A percentile compares a stretch with the other conserved stretches of the same genome.
These are phyloP conservation scores for Acanthamoeba healyi DNA, from an alignment of 208 protist species.

Conservation along the genomic window DNA sequence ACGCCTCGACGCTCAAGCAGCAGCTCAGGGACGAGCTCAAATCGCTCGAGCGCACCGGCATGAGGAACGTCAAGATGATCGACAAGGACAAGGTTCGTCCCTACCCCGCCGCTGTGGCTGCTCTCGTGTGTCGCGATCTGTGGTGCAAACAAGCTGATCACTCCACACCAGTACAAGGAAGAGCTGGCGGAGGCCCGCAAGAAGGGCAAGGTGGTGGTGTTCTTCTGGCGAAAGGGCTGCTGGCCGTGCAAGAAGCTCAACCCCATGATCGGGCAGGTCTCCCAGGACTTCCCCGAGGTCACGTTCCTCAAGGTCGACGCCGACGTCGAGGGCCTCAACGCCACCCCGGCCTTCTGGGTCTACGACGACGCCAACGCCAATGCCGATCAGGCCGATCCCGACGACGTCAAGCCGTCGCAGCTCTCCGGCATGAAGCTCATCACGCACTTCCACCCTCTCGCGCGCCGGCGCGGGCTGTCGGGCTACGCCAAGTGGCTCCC, in stretches of 20 bases:
- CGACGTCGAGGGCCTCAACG: conserved; percentile 26
- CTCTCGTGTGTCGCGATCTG: too few species aligned
- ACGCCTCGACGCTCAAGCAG: not conserved
- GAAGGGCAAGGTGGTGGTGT: conserved; percentile 13
- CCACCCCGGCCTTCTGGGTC: not conserved
- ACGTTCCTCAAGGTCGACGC: conserved; percentile 35
- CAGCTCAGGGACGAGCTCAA: conserved; percentile 31
- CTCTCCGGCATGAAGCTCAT: conserved; percentile 21
- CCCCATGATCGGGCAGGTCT: conserved; percentile 16
- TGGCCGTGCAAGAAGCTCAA: conserved; percentile 31
- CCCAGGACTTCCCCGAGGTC: conserved; percentile 36
- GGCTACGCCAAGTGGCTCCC: conserved; percentile 7
- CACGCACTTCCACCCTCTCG: not conserved
- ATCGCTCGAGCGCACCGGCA: not conserved
- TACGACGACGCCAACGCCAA: not conserved
- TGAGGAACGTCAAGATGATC: not conserved
- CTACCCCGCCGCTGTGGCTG: too few species aligned
- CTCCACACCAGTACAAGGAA: not conserved
- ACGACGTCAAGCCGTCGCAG: not conserved
- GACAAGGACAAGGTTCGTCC: conserved; percentile 4
- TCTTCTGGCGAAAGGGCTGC: conserved; percentile 52
- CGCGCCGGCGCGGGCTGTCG: not conserved
- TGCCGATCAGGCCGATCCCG: too few species aligned
- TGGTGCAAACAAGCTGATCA: not conserved
- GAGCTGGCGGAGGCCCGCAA: conserved; percentile 19